phyloP scores from a whole-genome alignment of 768 basidiomycete species.

The Mycena crocata region DNA sequence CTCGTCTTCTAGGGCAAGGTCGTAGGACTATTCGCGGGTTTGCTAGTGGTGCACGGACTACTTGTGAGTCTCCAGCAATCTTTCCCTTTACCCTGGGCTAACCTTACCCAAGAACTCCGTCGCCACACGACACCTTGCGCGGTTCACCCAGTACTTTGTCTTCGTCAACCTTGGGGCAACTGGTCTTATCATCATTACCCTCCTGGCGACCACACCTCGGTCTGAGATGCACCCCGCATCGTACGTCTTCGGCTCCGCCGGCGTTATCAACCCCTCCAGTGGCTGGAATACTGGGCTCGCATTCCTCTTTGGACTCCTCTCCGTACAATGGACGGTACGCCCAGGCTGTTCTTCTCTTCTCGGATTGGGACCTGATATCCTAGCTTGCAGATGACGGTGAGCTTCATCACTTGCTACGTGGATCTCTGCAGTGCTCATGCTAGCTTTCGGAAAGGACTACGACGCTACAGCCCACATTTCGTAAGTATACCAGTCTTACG shows the following conservation, averaged over 20 bases:
- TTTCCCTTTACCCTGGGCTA: not conserved
- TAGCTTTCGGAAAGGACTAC: conserved; percentile 66
- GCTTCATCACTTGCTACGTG: no score
- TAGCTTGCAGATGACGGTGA: conserved; percentile 65
- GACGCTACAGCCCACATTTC: conserved; percentile 87
- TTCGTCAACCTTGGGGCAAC: conserved; percentile 91
- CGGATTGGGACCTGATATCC: conserved; percentile 16
- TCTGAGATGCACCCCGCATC: conserved; percentile 83
- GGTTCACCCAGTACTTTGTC: conserved; percentile 80
- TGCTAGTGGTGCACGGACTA: conserved; percentile 83
- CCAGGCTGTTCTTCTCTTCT: not conserved
- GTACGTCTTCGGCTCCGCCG: conserved; percentile 83
- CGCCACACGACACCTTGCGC: conserved; percentile 80
- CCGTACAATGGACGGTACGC: conserved; percentile 89
- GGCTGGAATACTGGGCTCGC: conserved; percentile 84
- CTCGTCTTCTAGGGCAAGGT: conserved; percentile 65
- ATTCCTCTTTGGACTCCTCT: conserved; percentile 86
- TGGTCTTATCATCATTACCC: conserved; percentile 83
- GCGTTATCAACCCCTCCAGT: conserved; percentile 83
- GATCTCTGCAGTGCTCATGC: no score
- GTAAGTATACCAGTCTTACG: conserved; percentile 54
- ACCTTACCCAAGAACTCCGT: conserved; percentile 66
- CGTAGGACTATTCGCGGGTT: conserved; percentile 80
- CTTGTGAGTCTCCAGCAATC: conserved; percentile 54
- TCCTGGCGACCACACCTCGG: conserved; percentile 79